A percentile compares a stretch with the other conserved stretches of the same genome.
Conservation (phyloP, 2,329 filamentous ascomycete species). For the Davidsoniella virescens region DNA sequence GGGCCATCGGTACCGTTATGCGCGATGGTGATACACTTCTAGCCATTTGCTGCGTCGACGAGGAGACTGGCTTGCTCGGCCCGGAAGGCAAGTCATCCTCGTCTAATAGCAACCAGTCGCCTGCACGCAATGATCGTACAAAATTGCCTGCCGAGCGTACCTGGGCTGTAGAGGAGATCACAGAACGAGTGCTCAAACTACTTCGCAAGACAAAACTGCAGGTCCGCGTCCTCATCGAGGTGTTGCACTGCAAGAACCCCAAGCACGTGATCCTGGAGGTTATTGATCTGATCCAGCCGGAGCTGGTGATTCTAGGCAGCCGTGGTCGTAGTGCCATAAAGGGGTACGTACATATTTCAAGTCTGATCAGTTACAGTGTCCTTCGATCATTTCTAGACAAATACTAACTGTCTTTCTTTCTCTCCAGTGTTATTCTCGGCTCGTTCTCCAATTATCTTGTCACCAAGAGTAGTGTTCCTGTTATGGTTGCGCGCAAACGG, state of each 20-base stretch:
- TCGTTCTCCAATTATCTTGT: conserved; percentile 97
- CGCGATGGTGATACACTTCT: conserved; percentile 88
- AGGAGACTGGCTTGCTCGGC: conserved; percentile 51
- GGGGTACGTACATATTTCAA: conserved; percentile 43
- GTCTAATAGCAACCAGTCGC: conserved; percentile 11
- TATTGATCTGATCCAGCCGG: conserved; percentile 84
- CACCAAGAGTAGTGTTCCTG: conserved; percentile 87
- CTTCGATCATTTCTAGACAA: not conserved
- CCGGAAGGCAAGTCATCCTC: conserved; percentile 10
- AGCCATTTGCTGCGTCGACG: conserved; percentile 84
- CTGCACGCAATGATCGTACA: conserved; percentile 27
- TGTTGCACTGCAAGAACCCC: conserved; percentile 95
- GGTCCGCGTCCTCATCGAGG: conserved; percentile 84
- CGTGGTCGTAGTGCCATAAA: conserved; percentile 83
- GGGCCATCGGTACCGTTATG: conserved; percentile 90
- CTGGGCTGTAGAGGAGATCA: conserved; percentile 68
- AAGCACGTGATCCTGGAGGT: conserved; percentile 94
- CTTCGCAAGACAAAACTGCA: conserved; percentile 83
- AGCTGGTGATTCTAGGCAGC: conserved; percentile 82
- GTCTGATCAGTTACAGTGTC: not conserved
- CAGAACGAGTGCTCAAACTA: conserved; percentile 67
- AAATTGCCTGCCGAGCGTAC: conserved; percentile 64
- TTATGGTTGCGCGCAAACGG: conserved; percentile 93
- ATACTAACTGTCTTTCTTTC: conserved; percentile 19
- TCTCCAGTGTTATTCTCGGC: conserved; percentile 65